A percentile compares a stretch with the other conserved stretches of the same genome.
Conservation (phyloP, 108 stramenopile species). For the Cyclotella baltica region DNA sequence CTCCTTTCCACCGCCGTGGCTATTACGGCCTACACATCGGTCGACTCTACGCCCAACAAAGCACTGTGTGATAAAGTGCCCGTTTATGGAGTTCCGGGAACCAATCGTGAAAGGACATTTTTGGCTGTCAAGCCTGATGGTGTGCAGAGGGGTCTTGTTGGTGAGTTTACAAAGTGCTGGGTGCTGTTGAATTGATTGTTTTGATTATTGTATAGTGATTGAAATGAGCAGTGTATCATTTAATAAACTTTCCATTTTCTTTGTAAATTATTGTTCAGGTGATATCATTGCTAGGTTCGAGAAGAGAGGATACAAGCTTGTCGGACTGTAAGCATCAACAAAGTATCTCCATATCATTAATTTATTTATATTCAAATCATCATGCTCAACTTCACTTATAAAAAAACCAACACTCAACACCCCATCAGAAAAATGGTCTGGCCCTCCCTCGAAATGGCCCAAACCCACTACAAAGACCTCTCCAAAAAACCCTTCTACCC, state of each 20-base stretch:
- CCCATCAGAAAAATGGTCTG: slow-evolving; percentile 91
- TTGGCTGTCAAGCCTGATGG: slow-evolving; percentile 85
- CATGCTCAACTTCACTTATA: too few species aligned
- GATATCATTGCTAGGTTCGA: slow-evolving; percentile 96
- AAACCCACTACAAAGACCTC: slow-evolving; percentile 93
- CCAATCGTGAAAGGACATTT: slow-evolving; percentile 20
- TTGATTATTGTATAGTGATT: not conserved
- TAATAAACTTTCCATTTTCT: not conserved
- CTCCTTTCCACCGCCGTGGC: too few species aligned
- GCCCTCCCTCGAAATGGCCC: slow-evolving; percentile 89
- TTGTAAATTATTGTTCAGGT: not conserved
- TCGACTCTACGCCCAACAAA: not conserved
- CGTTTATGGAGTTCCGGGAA: slow-evolving; percentile 9
- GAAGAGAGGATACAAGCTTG: slow-evolving; percentile 94
- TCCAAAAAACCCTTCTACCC: slow-evolving; percentile 92
- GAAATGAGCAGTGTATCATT: not conserved
- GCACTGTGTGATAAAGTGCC: not conserved
- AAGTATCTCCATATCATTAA: not conserved
- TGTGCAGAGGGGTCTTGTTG: slow-evolving; percentile 94
- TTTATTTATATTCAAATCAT: too few species aligned
- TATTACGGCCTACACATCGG: not conserved
- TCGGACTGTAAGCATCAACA: slow-evolving; percentile 55
- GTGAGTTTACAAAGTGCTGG: slow-evolving; percentile 17
- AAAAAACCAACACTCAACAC: too few species aligned
- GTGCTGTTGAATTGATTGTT: not conserved